phyloP scores from a whole-genome alignment of 2,329 filamentous ascomycete species.

The Madurella mycetomatis region DNA sequence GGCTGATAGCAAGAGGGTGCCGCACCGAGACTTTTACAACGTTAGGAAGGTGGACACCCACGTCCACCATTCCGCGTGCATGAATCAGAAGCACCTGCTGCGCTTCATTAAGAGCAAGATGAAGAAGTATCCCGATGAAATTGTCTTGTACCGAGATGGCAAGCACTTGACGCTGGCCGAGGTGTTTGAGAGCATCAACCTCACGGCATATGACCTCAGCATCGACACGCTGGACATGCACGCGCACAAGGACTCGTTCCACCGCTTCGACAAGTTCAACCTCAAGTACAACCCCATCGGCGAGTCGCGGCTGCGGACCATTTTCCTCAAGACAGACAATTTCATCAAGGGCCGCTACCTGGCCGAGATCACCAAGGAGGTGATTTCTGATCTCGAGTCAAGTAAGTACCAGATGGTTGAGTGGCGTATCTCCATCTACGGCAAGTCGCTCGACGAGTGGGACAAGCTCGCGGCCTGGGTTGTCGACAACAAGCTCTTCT shows the following conservation, averaged over 20 bases:
- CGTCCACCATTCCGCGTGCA: constrained; percentile 97
- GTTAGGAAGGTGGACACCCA: constrained; percentile 98
- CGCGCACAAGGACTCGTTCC: constrained; percentile 96
- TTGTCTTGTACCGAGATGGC: constrained; percentile 86
- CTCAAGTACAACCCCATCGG: constrained; percentile 97
- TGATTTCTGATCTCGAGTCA: constrained; percentile 93
- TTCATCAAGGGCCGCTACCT: constrained; percentile 93
- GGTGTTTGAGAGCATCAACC: constrained; percentile 94
- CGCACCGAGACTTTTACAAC: constrained; percentile 98
- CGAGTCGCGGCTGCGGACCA: constrained; percentile 91
- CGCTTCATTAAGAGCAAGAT: constrained; percentile 99
- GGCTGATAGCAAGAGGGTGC: constrained; percentile 94
- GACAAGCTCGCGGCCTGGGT: constrained; percentile 97
- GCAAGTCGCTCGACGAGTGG: constrained; percentile 89
- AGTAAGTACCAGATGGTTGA: constrained; percentile 99
- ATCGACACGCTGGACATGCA: constrained; percentile 99
- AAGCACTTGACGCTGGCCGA: constrained; percentile 86
- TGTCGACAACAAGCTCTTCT: constrained; percentile 95
- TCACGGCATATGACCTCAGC: constrained; percentile 95
- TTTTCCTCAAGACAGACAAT: constrained; percentile 98
- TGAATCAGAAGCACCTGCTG: constrained; percentile 98
- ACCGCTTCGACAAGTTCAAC: constrained; percentile 99
- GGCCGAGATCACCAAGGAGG: constrained; percentile 96
- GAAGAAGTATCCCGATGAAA: constrained; percentile 95
- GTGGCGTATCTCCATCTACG: constrained; percentile 98